A percentile compares a stretch with the other conserved stretches of the same genome.
phyloP scores from a whole-genome alignment of 495 filamentous ascomycete genomes.

The Alectoria sarmentosa region DNA sequence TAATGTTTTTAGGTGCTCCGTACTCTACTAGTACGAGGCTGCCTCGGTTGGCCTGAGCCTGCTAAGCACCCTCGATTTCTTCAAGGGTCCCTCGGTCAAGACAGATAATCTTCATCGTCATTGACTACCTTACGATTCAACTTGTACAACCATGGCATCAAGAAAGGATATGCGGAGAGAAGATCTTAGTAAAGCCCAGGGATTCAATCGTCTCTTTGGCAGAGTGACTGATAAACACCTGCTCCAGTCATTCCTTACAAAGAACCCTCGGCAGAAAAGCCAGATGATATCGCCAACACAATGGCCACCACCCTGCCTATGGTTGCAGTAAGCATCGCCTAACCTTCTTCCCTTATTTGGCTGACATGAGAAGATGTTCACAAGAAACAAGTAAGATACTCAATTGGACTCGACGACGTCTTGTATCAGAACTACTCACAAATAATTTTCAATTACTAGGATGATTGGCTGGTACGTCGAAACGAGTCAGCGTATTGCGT shows the following conservation, averaged over 20 bases:
- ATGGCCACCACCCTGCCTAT: slow-evolving; percentile 76
- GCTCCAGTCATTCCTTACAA: slow-evolving; percentile 54
- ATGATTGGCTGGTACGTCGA: slow-evolving; percentile 70
- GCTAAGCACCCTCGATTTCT: too few species aligned
- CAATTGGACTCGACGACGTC: not conserved
- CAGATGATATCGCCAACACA: slow-evolving; percentile 36
- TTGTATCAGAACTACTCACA: slow-evolving; percentile 9
- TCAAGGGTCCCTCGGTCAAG: too few species aligned
- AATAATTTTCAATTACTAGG: slow-evolving; percentile 29
- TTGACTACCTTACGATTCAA: too few species aligned
- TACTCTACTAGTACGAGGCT: too few species aligned
- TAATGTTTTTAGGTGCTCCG: too few species aligned
- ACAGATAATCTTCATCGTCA: too few species aligned
- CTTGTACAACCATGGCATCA: slow-evolving; percentile 46
- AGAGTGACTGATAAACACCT: slow-evolving; percentile 13
- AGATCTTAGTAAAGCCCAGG: slow-evolving; percentile 61
- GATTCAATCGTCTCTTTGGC: slow-evolving; percentile 8
- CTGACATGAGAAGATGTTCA: slow-evolving; percentile 62
- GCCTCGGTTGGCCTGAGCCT: too few species aligned
- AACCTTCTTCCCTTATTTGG: not conserved
- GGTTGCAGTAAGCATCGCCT: slow-evolving; percentile 59
- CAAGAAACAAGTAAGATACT: slow-evolving; percentile 67
- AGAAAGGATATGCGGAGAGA: slow-evolving; percentile 82
- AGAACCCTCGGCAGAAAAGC: slow-evolving; percentile 48
- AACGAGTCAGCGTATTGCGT: not conserved